These are phyloP conservation scores for Acanthamoeba lenticulata DNA, from an alignment of 208 protist genomes.

Conservation along the genomic window DNA sequence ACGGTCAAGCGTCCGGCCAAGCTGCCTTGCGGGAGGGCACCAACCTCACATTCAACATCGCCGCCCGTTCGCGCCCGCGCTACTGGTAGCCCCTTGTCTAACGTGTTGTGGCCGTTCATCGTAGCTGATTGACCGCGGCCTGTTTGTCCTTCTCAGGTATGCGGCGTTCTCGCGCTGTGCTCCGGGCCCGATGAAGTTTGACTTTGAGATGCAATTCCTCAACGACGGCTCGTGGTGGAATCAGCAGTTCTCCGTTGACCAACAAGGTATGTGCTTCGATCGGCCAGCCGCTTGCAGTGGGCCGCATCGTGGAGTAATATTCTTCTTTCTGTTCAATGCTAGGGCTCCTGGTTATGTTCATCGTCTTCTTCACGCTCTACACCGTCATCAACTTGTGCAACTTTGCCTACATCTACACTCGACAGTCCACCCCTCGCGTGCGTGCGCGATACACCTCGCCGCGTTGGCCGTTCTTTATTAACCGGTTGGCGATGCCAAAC, in stretches of 20 bases:
- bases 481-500: too few species aligned
- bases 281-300: background rate
- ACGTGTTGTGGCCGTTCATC: background rate
- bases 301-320: background rate
- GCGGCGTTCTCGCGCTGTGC: background rate
- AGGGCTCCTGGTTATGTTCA: background rate
- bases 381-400: background rate
- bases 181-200: background rate
- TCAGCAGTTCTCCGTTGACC: background rate
- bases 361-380: background rate
- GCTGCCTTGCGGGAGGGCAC: background rate
- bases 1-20: background rate
- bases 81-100: background rate
- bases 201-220: background rate
- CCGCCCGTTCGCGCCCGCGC: background rate
- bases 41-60: background rate
- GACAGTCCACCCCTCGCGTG: background rate
- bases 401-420: background rate
- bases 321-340: background rate
- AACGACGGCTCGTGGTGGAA: background rate
- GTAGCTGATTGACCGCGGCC: background rate
- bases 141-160: background rate
- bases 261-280: background rate
- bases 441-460: background rate
- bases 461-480: background rate